Evolutionary conservation across 2,329 filamentous ascomycete species (phyloP), one percentile per base, ranked within the genome.

Genomic region (Microascus cirrosus): DNA sequence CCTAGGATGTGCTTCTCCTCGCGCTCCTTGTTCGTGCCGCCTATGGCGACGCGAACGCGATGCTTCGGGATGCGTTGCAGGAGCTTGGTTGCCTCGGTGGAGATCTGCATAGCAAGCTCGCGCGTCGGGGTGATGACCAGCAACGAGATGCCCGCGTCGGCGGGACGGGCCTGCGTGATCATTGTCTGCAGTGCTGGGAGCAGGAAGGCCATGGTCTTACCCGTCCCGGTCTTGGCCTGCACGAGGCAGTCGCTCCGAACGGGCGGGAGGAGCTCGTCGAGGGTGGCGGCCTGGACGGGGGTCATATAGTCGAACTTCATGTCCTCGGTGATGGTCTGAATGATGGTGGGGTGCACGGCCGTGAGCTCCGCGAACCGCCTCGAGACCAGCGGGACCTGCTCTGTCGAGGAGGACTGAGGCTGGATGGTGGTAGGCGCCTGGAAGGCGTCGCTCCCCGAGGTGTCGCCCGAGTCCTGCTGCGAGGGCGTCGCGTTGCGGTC

Each of bases 221-320:
- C 90, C 0, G 90, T 95, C 63, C 90, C 90, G 1, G 90, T 95
- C 74, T 88, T 92, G 56, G 90, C 90, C 70, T 94, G 90, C 7
- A 89, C 90, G 60, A 95, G 75, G 59, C 83, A 74, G 65, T 81
- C 79, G 56, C 64, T 68, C 28, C 72, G 70, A 55, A 70, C 70
- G 0, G 73, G 72, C n/a, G 73, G 71, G 12, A 79, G 71, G 58
- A 80, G 72, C 56, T 74, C 71, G 60, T 71, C 67, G 13, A 82
- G 69, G 2, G 78, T 80, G 18, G 77, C 74, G 18, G 78, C 75
- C 68, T 82, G 79, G 2, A 82, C 79, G 13, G 78, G 77, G 59
- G 77, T 79, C 79, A 81, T 81, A 66, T 74, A 70, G 61, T 77
- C 68, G 62, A 79, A 79, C 61, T 74, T 71, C 64, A 80, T 68